Percentiles rank a stretch among this genome's conserved stretches.
Evolutionary conservation across 495 filamentous ascomycete species (phyloP).

Genomic region (Neurospora sp.): DNA sequence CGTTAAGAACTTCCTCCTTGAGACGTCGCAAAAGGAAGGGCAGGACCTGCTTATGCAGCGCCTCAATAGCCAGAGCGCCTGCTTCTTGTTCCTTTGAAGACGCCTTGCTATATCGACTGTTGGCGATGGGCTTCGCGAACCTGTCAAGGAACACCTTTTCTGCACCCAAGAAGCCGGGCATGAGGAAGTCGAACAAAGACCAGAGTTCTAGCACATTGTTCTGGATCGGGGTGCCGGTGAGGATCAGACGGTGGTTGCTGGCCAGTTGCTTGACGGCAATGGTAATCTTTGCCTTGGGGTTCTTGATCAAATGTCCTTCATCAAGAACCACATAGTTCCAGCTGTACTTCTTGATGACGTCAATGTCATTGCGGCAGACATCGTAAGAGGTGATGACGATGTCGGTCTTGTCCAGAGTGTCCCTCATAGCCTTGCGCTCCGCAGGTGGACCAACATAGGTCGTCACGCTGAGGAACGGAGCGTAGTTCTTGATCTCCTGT

Average conservation of each 20-base stretch:
- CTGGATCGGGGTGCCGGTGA: conserved; percentile 96
- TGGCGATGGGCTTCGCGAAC: conserved; percentile 95
- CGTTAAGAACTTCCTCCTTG: conserved; percentile 95
- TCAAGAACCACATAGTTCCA: conserved; percentile 98
- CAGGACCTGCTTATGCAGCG: conserved; percentile 92
- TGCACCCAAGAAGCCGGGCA: conserved; percentile 97
- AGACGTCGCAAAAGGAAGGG: conserved; percentile 93
- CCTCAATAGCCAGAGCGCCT: conserved; percentile 90
- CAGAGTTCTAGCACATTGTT: conserved; percentile 95
- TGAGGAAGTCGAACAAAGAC: conserved; percentile 96
- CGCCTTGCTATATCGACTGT: conserved; percentile 87
- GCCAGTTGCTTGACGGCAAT: conserved; percentile 76
- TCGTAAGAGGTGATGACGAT: conserved; percentile 97
- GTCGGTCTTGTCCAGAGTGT: conserved; percentile 62
- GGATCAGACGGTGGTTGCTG: conserved; percentile 89
- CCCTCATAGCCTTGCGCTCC: conserved; percentile 60
- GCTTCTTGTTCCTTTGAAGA: conserved; percentile 98
- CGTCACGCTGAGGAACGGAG: conserved; percentile 80
- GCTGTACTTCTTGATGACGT: conserved; percentile 67
- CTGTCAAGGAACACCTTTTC: conserved; percentile 97
- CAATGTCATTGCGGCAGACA: conserved; percentile 87
- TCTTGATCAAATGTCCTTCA: conserved; percentile 97
- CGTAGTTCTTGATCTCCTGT: conserved; percentile 90
- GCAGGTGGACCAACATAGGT: conserved; percentile 83
- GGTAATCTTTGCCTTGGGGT: conserved; percentile 88